Evolutionary conservation across 2,329 filamentous ascomycete genomes (phyloP).

Genomic region (Penicillium hordei): DNA sequence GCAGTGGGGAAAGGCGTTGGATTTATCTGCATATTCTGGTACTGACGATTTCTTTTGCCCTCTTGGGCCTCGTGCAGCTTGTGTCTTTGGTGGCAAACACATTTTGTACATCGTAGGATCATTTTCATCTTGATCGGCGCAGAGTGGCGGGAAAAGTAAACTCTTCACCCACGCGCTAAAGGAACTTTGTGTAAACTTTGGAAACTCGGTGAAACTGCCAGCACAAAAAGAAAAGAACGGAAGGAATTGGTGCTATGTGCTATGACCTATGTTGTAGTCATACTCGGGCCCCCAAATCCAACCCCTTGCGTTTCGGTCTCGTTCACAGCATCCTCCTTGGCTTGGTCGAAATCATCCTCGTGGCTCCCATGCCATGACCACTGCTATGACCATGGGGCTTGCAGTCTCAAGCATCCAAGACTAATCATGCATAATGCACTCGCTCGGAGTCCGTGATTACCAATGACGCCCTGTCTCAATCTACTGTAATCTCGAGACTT

Average conservation of each 20-base stretch:
- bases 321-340: background rate
- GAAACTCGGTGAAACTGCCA: background rate
- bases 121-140: constrained; percentile 1
- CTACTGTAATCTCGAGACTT: background rate
- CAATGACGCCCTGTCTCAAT: background rate
- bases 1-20: constrained; percentile 38
- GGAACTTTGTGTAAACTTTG: background rate
- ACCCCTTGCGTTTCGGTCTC: constrained; percentile 17
- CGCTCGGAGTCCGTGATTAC: constrained; percentile 6
- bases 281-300: constrained; percentile 1
- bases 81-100: constrained; percentile 4
- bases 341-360: constrained; percentile 6
- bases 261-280: constrained; percentile 8
- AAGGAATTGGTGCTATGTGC: constrained; percentile 1
- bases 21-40: constrained; percentile 14
- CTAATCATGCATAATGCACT: constrained; percentile 7
- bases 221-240: background rate
- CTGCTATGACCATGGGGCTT: constrained; percentile 11
- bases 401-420: background rate
- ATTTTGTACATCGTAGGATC: background rate
- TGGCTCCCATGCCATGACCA: constrained; percentile 15
- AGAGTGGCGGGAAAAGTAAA: background rate
- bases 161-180: background rate
- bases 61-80: constrained; percentile 25
- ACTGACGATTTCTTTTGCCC: constrained; percentile 16